Base-by-base conservation (phyloP, 169 alveolate genomes). In the Plasmodium berghei region DNA sequence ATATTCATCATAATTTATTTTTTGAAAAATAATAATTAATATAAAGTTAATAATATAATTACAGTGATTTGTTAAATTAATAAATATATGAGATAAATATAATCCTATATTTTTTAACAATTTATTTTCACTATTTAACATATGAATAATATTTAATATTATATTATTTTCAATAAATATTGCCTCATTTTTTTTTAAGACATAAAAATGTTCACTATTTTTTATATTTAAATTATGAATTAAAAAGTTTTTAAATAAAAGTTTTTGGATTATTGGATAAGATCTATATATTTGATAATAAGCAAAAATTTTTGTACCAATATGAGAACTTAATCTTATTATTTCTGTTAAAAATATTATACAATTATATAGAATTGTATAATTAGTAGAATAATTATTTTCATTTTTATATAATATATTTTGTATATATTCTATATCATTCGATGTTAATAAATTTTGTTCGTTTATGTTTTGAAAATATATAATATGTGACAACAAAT, bases 1-100 rank as follows among this genome's bases (percentile, higher is more conserved):
- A 48, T 18, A 83, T 83, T 83, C 90, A 40, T 83, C 80, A 6
- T 22, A 67, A 42, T 83, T 54, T 10, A 83, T 83, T 67, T 67
- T 49, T 5, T 70, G 49, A 14, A 48, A 52, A n/a, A 72, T 74
- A 5, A 62, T 46, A 9, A 6, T 45, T 16, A 83, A 2, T 40
- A 83, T 48, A 26, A 10, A 18, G 5, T 83, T 28, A 1, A 83
- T 58, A 18, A 83, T 54, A 22, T 83, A 63, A 52, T 54, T 66
- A 66, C 64, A 54, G 5, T 45, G 62, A 66, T 72, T 40, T 10
- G 67, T 24, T 18, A 67, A 24, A 40, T 67, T 56, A 42, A 58
- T 22, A 67, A 80, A 80, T 9, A 80, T n/a, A 48, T 45, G 20
- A 6, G 73, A 83, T 55, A 83, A 28, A 55, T 28, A 20, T 46